Evolutionary conservation across 176 grass and related monocot genomes (phyloP).

Genomic region (Zoysia japonica): DNA sequence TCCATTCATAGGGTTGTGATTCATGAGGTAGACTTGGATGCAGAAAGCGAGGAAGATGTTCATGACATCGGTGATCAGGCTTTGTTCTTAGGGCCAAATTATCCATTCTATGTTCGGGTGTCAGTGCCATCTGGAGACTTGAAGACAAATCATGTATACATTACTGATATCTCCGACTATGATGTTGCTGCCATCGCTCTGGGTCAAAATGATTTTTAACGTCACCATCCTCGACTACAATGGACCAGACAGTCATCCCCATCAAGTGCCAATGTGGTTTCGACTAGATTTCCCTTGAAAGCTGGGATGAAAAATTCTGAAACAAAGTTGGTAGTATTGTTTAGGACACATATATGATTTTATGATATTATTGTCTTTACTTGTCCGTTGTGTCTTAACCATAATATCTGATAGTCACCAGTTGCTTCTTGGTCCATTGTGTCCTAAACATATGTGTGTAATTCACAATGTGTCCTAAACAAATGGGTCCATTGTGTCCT

Average conservation of each 20-base stretch:
- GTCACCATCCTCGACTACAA: background rate
- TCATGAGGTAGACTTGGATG: background rate
- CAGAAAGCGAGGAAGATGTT: background rate
- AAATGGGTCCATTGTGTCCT: too few relatives aligned
- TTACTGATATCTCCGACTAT: background rate
- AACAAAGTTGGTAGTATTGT: background rate
- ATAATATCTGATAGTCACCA: too few relatives aligned
- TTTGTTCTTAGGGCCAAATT: slow-evolving; percentile 1
- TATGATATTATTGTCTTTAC: background rate
- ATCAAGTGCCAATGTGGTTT: slow-evolving; percentile 1
- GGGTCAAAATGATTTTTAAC: background rate
- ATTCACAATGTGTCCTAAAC: too few relatives aligned
- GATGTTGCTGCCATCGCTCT: background rate
- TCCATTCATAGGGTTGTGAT: background rate
- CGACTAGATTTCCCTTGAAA: background rate
- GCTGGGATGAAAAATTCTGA: background rate
- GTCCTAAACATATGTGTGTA: too few relatives aligned
- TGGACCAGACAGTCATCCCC: background rate
- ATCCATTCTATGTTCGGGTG: background rate
- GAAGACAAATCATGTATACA: background rate
- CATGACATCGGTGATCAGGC: background rate
- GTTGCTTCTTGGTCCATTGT: too few relatives aligned
- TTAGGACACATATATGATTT: background rate
- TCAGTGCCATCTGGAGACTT: background rate
- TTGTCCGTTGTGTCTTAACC: too few relatives aligned